Percentiles rank a stretch among this genome's conserved stretches.
Conservation (phyloP, 768 basidiomycete species). For the Naematelia encephala region DNA sequence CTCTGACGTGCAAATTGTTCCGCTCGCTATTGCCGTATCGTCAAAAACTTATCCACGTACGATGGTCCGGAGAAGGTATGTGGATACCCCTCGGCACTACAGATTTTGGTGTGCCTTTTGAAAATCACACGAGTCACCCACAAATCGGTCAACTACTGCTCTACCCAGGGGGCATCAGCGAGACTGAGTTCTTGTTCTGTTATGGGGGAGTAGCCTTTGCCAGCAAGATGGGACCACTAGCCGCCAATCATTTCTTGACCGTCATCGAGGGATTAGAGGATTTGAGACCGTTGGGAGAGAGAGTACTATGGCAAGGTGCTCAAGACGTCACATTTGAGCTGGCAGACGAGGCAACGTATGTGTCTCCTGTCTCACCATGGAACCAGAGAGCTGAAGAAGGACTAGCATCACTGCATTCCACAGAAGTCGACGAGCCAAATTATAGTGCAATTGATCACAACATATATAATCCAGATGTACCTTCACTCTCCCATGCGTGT, state of each 20-base stretch:
- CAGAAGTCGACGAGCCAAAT: background rate
- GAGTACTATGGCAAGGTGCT: background rate
- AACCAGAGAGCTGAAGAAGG: background rate
- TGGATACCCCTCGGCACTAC: constrained; percentile 5
- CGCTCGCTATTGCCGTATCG: constrained; percentile 4
- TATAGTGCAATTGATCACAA: background rate
- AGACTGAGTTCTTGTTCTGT: constrained; percentile 2
- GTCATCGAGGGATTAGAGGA: background rate
- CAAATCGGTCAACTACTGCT: constrained; percentile 1
- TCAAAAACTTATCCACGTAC: constrained; percentile 8
- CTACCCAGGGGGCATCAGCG: constrained; percentile 6
- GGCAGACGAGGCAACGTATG: constrained; percentile 4
- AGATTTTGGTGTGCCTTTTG: background rate
- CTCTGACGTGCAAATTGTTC: background rate
- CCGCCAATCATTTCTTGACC: constrained; percentile 4
- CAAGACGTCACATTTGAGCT: constrained; percentile 7
- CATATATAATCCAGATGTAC: background rate
- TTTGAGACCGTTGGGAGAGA: constrained; percentile 2
- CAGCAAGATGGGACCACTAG: constrained; percentile 6
- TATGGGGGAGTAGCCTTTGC: constrained; percentile 5
- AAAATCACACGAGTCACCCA: constrained; percentile 7
- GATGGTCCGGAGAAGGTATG: constrained; percentile 8
- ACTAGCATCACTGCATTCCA: background rate
- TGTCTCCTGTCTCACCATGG: background rate
- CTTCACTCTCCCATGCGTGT: background rate